Base-by-base conservation (phyloP, 2,329 filamentous ascomycete genomes). In the Aurifilum marmelostoma region DNA sequence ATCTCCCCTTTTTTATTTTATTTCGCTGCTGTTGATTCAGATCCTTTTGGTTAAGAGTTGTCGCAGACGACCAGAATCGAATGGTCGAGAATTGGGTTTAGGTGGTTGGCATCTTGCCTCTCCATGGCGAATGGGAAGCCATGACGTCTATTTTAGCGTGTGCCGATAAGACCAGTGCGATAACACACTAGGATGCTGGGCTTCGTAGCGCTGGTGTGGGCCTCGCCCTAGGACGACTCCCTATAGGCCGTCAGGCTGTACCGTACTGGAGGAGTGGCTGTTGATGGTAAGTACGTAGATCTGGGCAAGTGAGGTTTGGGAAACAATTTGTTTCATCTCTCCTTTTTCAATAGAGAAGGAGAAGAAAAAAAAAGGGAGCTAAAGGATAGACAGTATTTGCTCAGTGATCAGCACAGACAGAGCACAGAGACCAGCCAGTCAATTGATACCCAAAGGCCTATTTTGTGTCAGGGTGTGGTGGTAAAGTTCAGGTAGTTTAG, bases 141-240 rank as follows among this genome's bases (percentile, higher is more conserved):
- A 63, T 50, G 41, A 32, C 41, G 27, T 63, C 61, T 43, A 11
- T 32, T 24, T 21, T 63, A 50, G 61, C 61, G 61, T 43, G 7
- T 32, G n/a, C n/a, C 61, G 61, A 63, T 63, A 63, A 63, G 37
- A 63, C 50, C 24, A 32, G 21, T 50, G 39, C 27, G 61, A 50
- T 63, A 50, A 63, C 41, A 16, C 37, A 3, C 37, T 24, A 29
- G 56, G 43, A 7, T 47, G 43, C 43, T 37, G 18, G 32, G 37
- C 37, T 39, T 34, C 4, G 34, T 34, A 34, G 32, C 11, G 24
- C 27, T 59, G 27, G 34, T 34, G 34, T 4, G 34, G 34, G 34
- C 34, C 34, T 34, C 4, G 34, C 34, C 34, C 34, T 34, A 34
- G 34, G 34, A 8, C 34, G 34, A 34, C 34, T 34, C 4, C 47